A percentile compares a stretch with the other conserved stretches of the same genome.
Conservation (phyloP, 2,329 filamentous ascomycete genomes). For the Neonectria magnoliae region DNA sequence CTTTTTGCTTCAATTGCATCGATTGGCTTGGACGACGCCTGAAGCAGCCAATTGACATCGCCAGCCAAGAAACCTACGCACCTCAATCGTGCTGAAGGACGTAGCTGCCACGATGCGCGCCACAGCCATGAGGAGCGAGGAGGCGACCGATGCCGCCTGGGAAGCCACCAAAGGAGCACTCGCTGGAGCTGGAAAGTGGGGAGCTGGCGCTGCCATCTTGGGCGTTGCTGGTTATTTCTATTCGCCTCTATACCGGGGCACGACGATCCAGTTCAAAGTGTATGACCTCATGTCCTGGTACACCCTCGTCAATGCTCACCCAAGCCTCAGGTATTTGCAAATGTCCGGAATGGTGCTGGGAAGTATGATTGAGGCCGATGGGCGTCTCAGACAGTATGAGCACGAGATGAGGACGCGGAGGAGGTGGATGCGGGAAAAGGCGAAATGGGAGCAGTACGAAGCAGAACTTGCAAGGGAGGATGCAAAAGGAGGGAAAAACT, state of each 20-base stretch:
- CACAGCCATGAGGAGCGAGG: constrained; percentile 68
- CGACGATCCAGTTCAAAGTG: constrained; percentile 83
- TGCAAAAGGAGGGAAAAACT: constrained; percentile 42
- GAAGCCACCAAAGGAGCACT: constrained; percentile 75
- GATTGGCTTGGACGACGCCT: background rate
- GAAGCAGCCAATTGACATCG: background rate
- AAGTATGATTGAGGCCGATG: constrained; percentile 79
- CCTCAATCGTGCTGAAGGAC: background rate
- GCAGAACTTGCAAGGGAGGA: constrained; percentile 63
- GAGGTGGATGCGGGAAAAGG: constrained; percentile 70
- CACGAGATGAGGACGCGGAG: constrained; percentile 71
- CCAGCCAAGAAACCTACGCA: background rate
- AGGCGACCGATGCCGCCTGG: constrained; percentile 76
- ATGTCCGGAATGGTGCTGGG: constrained; percentile 89
- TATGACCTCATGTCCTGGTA: constrained; percentile 52
- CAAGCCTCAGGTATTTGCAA: constrained; percentile 72
- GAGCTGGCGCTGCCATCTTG: constrained; percentile 69
- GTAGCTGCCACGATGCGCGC: constrained; percentile 33
- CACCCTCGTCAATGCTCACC: constrained; percentile 8
- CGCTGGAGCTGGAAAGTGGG: constrained; percentile 77
- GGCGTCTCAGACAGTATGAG: constrained; percentile 73
- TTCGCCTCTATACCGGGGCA: constrained; percentile 76
- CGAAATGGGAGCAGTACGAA: constrained; percentile 75
- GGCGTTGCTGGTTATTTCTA: constrained; percentile 70
- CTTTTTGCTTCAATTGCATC: constrained; percentile 14